Evolutionary conservation across 2,329 filamentous ascomycete genomes (phyloP).

Genomic region (Paraphoma sp.): DNA sequence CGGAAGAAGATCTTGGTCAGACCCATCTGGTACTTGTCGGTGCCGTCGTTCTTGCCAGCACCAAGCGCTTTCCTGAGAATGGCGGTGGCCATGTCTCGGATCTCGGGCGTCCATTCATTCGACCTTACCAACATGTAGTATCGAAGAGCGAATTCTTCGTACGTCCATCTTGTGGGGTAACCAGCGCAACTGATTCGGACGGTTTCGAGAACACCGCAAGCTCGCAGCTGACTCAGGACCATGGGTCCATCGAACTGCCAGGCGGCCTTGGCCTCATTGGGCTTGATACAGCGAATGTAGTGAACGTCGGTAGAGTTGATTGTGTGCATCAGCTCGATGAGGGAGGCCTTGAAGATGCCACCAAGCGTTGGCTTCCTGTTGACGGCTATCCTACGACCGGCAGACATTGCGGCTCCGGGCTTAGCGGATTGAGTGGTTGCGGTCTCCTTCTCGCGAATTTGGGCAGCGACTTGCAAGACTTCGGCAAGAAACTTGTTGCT

Average conservation of each 20-base stretch:
- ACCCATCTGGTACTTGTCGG: conserved; percentile 96
- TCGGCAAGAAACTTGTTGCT: conserved; percentile 84
- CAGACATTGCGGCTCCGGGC: conserved; percentile 64
- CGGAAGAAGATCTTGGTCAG: conserved; percentile 99
- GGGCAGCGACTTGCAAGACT: conserved; percentile 83
- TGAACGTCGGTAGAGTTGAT: conserved; percentile 98
- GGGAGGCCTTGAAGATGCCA: conserved; percentile 97
- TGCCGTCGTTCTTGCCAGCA: conserved; percentile 66
- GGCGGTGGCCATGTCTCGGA: conserved; percentile 89
- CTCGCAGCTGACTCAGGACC: conserved; percentile 95
- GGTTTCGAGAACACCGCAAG: conserved; percentile 98
- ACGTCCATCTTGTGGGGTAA: conserved; percentile 97
- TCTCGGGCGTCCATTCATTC: conserved; percentile 88
- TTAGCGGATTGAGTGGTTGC: conserved; percentile 71
- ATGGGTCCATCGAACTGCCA: conserved; percentile 99
- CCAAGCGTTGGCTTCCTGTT: conserved; percentile 96
- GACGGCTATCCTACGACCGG: conserved; percentile 86
- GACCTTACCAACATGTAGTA: conserved; percentile 99
- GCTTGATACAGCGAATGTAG: conserved; percentile 99
- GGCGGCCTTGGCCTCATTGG: conserved; percentile 93
- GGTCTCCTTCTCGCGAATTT: conserved; percentile 87
- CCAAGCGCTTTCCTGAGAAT: conserved; percentile 88
- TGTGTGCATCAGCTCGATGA: conserved; percentile 97
- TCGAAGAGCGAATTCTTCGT: conserved; percentile 94
- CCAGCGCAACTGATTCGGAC: conserved; percentile 97